Evolutionary conservation across 176 grass and related monocot genomes (phyloP), one percentile per base, ranked within the genome.

Genomic region (Themeda triandra): DNA sequence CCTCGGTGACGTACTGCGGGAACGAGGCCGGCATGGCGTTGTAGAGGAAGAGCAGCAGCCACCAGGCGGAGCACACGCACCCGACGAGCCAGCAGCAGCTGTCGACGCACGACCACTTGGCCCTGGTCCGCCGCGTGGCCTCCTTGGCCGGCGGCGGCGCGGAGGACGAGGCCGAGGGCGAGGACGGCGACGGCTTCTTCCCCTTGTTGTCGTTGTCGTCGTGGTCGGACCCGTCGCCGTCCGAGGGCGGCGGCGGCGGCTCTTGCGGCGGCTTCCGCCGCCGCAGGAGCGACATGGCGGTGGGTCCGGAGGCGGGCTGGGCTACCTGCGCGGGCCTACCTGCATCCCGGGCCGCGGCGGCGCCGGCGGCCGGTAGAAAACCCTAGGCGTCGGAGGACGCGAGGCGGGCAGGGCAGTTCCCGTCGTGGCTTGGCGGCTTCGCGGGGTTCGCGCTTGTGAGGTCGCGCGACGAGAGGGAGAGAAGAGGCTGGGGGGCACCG

Each of bases 21-120:
- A 99, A 91, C 42, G 96, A 99, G 5, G 96, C 88, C 39, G 96
- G 96, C 96, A 99, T 99, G 31, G 96, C 91, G 92, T 96, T 99
- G 93, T 94, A 99, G 42, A 90, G 86, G 83, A 99, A 99, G 71
- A 99, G 87, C 35, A 96, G 75, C 39, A 99, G 85, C 96, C 96
- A 99, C 96, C 96, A 99, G 21, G 74, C 78, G 6, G 86, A 99
- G 91, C 96, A 99, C 46, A 99, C 90, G 77, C 87, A 92, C n/a
- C 96, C 93, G 5, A 99, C 87, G 37, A 90, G 64, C 96, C 93
- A 99, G 86, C 93, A 99, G 88, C 96, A 99, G 85, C 74, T 91
- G 69, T 99, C 91, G 1, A 96, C 66, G 81, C 96, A 96, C 63
- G 91, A 96, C 91, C 93, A 96, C 59, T 71, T 93, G 48, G 66